Conservation (phyloP, 208 protist genomes). For the Leishmania turanica region DNA sequence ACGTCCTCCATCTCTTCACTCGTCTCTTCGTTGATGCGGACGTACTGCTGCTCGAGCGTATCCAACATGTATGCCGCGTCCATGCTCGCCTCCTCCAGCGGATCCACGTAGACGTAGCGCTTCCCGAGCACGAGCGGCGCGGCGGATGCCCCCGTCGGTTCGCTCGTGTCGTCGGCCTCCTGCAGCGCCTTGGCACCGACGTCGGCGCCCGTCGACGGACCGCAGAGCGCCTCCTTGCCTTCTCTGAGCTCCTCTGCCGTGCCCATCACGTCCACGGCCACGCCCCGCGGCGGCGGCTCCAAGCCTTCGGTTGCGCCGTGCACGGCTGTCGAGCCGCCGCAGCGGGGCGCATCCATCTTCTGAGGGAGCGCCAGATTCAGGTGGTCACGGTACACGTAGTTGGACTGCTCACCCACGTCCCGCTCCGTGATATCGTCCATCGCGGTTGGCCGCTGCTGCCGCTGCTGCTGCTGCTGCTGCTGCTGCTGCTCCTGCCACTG, state of each 20-base stretch:
- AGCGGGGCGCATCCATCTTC: neutral
- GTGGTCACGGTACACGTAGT: too few species aligned
- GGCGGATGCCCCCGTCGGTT: neutral
- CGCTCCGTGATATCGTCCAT: neutral
- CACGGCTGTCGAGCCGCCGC: neutral
- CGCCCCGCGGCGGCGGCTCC: neutral
- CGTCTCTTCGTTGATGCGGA: constrained; percentile 46
- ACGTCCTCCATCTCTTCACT: constrained; percentile 45
- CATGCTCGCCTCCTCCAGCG: constrained; percentile 21
- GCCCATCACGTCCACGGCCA: neutral
- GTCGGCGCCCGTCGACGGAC: neutral
- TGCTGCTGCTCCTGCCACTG: neutral
- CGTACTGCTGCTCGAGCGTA: constrained; percentile 40
- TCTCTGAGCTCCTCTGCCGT: neutral
- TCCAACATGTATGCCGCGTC: constrained; percentile 27
- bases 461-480: neutral
- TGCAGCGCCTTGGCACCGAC: neutral
- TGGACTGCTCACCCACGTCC: too few species aligned
- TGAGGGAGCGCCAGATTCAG: neutral
- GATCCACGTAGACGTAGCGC: constrained; percentile 22
- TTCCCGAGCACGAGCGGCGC: constrained; percentile 6
- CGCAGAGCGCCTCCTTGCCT: neutral
- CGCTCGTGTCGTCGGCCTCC: neutral
- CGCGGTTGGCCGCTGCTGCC: too few species aligned
- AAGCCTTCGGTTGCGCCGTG: neutral